These are phyloP conservation scores for Leucocoprinus gongylophorus DNA, from an alignment of 1,284 basidiomycete genomes.

Conservation along the genomic window DNA sequence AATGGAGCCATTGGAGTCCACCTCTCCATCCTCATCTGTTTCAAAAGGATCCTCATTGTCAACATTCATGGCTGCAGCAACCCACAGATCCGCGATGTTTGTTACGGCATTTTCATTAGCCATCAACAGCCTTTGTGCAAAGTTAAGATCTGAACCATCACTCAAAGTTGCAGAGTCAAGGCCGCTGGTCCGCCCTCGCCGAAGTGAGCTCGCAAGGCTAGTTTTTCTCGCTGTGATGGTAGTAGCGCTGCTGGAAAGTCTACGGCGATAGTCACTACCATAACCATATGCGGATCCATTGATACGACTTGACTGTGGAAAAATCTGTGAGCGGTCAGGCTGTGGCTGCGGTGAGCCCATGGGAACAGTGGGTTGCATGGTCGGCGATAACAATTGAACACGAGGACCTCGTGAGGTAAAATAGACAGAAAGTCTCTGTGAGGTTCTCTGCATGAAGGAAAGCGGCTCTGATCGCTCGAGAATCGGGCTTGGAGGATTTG, in stretches of 20 bases:
- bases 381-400: conserved; percentile 26
- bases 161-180: conserved; percentile 35
- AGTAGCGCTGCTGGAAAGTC: conserved; percentile 43
- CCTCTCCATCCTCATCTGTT: conserved; percentile 43
- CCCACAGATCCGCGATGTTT: conserved; percentile 88
- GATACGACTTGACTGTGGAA: conserved; percentile 48
- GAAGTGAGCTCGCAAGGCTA: conserved; percentile 42
- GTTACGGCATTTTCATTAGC: conserved; percentile 89
- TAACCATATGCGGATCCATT: conserved; percentile 81
- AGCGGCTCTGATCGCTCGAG: conserved; percentile 37
- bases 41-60: conserved; percentile 77
- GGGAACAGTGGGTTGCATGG: conserved; percentile 38
- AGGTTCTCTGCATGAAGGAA: conserved; percentile 38
- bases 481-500: conserved; percentile 36
- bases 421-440: conserved; percentile 51
- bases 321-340: conserved; percentile 38
- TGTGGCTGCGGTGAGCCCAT: conserved; percentile 36
- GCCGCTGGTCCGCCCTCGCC: conserved; percentile 45
- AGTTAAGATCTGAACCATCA: conserved; percentile 55
- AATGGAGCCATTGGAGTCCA: conserved; percentile 30
- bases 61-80: conserved; percentile 86
- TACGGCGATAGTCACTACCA: conserved; percentile 44
- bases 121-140: conserved; percentile 86
- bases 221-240: conserved; percentile 37
- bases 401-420: conserved; percentile 43